A percentile compares a stretch with the other conserved stretches of the same genome.
These are phyloP conservation scores for Phellopilus nigrolimitatus DNA, from an alignment of 1,284 basidiomycete genomes.

Conservation along the genomic window DNA sequence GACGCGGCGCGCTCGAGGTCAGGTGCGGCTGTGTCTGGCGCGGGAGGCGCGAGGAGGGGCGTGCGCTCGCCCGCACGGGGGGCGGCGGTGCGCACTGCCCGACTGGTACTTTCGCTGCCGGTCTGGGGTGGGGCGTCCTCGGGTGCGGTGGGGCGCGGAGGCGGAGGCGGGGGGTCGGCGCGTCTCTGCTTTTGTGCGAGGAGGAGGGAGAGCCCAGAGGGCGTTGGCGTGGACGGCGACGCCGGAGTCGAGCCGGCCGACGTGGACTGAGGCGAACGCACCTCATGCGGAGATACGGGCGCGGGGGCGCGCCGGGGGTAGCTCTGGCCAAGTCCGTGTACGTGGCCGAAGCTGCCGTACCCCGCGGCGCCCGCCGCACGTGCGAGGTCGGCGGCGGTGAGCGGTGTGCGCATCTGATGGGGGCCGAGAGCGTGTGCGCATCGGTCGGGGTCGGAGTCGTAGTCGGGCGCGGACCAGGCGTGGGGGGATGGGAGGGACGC, in stretches of 20 bases:
- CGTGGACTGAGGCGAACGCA: slow-evolving; percentile 4
- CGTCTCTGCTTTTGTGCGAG: slow-evolving; percentile 33
- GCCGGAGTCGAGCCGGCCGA: no score
- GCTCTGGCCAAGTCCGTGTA: not conserved
- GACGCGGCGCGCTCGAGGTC: slow-evolving; percentile 7
- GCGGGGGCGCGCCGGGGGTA: no score
- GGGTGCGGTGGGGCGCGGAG: no score
- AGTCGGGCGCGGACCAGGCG: not conserved
- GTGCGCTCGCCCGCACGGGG: slow-evolving; percentile 5
- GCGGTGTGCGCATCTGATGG: slow-evolving; percentile 15
- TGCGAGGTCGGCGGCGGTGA: slow-evolving; percentile 17
- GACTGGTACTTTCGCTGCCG: no score
- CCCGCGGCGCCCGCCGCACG: slow-evolving; percentile 1
- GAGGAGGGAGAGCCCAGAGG: slow-evolving; percentile 41
- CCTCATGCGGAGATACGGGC: slow-evolving; percentile 2
- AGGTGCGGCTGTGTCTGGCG: slow-evolving; percentile 2
- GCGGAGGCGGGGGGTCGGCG: slow-evolving; percentile 5
- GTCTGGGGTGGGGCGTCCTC: no score
- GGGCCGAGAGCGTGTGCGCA: slow-evolving; percentile 1
- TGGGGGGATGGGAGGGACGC: not conserved
- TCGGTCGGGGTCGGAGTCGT: not conserved
- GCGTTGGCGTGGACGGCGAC: no score
- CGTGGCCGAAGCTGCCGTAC: not conserved
- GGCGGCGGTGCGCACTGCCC: no score
- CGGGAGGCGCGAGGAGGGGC: not conserved